Evolutionary conservation across 306 rosid genomes (phyloP).

Genomic region (Dryas octopetala): DNA sequence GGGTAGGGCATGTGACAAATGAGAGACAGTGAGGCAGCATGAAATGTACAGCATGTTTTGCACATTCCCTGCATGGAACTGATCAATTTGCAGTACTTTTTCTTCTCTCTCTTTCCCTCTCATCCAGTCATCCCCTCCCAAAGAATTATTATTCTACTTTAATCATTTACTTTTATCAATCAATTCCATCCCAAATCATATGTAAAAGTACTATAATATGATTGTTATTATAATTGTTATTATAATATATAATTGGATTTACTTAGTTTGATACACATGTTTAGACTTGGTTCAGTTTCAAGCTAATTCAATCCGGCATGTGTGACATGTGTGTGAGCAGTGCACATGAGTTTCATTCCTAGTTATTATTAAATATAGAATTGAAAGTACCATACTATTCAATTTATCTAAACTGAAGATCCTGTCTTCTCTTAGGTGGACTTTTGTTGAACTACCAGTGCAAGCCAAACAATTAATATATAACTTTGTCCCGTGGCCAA

Average conservation of each 20-base stretch:
- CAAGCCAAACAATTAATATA: slow-evolving; percentile 2
- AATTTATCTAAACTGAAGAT: slow-evolving; percentile 11
- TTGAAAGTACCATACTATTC: neutral
- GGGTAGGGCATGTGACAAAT: slow-evolving; percentile 61
- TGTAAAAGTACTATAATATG: neutral
- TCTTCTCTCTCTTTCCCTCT: too few relatives aligned
- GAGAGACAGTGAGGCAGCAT: slow-evolving; percentile 80
- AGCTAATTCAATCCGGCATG: slow-evolving; percentile 49
- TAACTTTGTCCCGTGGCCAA: neutral
- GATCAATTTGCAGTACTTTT: slow-evolving; percentile 26
- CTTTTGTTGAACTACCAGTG: slow-evolving; percentile 8
- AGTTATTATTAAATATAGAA: neutral
- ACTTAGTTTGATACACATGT: slow-evolving; percentile 34
- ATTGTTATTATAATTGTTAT: neutral
- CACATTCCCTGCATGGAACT: slow-evolving; percentile 96
- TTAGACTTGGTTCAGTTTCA: slow-evolving; percentile 32
- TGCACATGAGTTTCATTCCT: slow-evolving; percentile 42
- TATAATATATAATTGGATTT: neutral
- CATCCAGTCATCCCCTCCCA: neutral
- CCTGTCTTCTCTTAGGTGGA: slow-evolving; percentile 3
- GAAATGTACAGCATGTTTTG: slow-evolving; percentile 85
- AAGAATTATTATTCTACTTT: neutral
- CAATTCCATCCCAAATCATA: neutral
- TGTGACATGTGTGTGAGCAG: slow-evolving; percentile 51
- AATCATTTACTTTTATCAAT: neutral